Evolutionary conservation across 139 green algal genomes (phyloP).

Genomic region (Tetradesmus lagerheimii): DNA sequence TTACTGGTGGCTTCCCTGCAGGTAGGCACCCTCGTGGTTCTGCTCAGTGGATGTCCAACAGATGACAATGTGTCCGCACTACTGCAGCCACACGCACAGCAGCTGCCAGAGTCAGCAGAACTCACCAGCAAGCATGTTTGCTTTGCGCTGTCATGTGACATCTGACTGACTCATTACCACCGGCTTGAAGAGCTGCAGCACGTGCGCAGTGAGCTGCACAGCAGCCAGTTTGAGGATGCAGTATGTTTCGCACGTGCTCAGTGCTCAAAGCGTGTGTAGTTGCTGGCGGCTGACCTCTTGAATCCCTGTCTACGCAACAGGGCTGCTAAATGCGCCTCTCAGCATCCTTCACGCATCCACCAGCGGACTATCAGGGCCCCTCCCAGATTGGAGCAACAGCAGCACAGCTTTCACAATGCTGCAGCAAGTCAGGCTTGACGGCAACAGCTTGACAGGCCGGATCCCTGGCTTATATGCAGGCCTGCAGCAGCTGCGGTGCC

Average conservation of each 20-base stretch:
- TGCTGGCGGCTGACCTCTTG: too few relatives aligned
- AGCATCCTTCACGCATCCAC: not conserved
- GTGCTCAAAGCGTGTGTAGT: too few relatives aligned
- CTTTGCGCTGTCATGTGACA: too few relatives aligned
- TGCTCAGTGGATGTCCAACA: not conserved
- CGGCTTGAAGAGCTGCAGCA: too few relatives aligned
- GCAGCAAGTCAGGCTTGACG: not conserved
- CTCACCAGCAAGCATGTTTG: too few relatives aligned
- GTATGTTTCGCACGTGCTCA: too few relatives aligned
- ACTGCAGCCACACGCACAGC: too few relatives aligned
- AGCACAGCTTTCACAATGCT: not conserved
- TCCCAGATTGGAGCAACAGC: not conserved
- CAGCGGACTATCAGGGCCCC: not conserved
- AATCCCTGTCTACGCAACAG: not conserved
- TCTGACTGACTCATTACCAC: too few relatives aligned
- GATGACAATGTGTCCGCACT: not conserved
- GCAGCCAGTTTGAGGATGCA: too few relatives aligned
- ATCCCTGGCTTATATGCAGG: not conserved
- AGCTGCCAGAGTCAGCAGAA: too few relatives aligned
- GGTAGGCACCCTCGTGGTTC: too few relatives aligned
- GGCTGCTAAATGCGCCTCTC: not conserved
- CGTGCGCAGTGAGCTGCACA: too few relatives aligned
- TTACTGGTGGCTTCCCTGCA: not conserved
- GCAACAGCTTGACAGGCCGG: not conserved
- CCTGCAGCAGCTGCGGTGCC: not conserved